Evolutionary conservation across 2,329 filamentous ascomycete species (phyloP).

Genomic region (Penicillium sp.): DNA sequence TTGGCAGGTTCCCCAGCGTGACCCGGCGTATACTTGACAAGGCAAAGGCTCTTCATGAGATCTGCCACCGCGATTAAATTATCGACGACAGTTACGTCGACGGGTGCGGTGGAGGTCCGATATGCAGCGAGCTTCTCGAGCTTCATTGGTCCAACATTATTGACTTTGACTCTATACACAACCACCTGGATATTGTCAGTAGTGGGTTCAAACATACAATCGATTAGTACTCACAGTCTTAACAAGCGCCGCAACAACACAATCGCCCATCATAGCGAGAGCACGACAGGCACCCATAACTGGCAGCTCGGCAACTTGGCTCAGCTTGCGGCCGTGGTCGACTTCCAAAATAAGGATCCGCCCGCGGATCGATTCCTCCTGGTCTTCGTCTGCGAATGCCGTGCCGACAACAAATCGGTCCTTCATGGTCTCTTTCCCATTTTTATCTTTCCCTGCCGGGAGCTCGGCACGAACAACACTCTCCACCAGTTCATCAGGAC

Average conservation of each 20-base stretch:
- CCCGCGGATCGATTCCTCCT: conserved; percentile 60
- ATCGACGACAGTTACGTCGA: conserved; percentile 72
- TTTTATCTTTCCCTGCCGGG: conserved; percentile 55
- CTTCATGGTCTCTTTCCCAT: conserved; percentile 49
- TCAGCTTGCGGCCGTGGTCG: conserved; percentile 65
- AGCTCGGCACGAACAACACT: conserved; percentile 76
- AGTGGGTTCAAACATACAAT: neutral
- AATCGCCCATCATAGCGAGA: conserved; percentile 69
- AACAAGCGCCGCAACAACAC: conserved; percentile 81
- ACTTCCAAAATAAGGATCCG: conserved; percentile 84
- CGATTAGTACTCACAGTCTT: conserved; percentile 65
- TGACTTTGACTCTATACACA: conserved; percentile 52
- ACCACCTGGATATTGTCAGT: conserved; percentile 50
- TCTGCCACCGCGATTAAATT: conserved; percentile 81
- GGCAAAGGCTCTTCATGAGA: conserved; percentile 85
- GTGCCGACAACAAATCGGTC: conserved; percentile 94
- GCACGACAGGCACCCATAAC: conserved; percentile 80
- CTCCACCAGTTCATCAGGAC: conserved; percentile 74
- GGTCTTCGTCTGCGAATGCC: conserved; percentile 66
- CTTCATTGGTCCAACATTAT: conserved; percentile 40
- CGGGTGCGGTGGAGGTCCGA: conserved; percentile 77
- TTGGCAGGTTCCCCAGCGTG: conserved; percentile 57
- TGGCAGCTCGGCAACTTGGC: conserved; percentile 65
- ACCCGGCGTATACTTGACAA: conserved; percentile 68
- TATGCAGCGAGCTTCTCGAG: conserved; percentile 73